Base-by-base conservation (phyloP, 2,329 filamentous ascomycete genomes). In the Claviceps quebecensis region DNA sequence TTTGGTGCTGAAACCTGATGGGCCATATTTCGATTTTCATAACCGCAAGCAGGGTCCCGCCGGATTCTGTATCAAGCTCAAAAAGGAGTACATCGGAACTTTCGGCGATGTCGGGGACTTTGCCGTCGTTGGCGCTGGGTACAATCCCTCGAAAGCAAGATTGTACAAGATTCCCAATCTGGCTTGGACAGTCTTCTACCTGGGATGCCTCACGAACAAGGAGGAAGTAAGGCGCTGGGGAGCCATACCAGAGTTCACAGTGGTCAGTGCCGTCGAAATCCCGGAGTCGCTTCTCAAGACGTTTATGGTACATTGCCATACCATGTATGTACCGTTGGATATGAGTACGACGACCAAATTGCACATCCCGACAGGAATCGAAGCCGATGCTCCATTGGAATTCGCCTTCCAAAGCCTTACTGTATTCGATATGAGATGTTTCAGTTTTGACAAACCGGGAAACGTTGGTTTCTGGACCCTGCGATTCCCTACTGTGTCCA, bases 61-160 rank as follows among this genome's bases (percentile, higher is more conserved):
- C 2, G 70, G 70, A 14, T 72, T 69, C 52, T 84, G 81, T 62
- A 86, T 95, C 60, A 95, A 95, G 66, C 66, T 95, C 43, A 95
- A 95, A 65, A 88, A 88, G 60, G 87, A 93, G 60, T 95, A 94
- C 59, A 68, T 95, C 39, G 73, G 76, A 26, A 80, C 80, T 2
- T 79, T 91, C 61, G 87, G 88, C 1, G 89, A 94, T 54, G 80
- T 88, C 34, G 86, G 86, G 9, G 90, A 95, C 63, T 86, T 95
- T 61, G 83, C 85, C 2, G 74, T 91, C 1, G 70, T 95, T 3
- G 89, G 87, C 0, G 89, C 80, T 5, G 79, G 80, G 17, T 89
- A 84, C 58, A 78, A 88, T 56, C 69, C 83, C 3, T 69, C 73
- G 48, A 77, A 80, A 55, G 84, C 83, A 7, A 73, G 72, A 45